phyloP scores from a whole-genome alignment of 352 stramenopile species.

The Phytopythium litorale region DNA sequence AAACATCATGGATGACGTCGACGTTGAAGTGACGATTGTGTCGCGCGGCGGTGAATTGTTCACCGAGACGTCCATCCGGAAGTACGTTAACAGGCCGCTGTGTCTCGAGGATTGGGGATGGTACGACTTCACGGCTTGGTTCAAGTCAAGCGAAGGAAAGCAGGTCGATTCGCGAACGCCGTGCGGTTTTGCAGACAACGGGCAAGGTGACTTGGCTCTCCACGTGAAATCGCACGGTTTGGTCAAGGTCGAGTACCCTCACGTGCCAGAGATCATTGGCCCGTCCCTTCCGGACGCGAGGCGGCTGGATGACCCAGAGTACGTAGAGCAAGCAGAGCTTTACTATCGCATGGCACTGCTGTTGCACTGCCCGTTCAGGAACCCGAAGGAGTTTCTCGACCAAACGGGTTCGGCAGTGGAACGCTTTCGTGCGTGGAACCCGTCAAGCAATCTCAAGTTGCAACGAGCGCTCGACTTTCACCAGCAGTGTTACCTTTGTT shows the following conservation, averaged over 20 bases:
- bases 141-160: not conserved
- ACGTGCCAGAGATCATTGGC: slow-evolving; percentile 18
- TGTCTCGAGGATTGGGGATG: slow-evolving; percentile 15
- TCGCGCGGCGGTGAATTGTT: slow-evolving; percentile 5
- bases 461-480: slow-evolving; percentile 11
- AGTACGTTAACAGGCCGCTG: slow-evolving; percentile 5
- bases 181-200: too few species aligned
- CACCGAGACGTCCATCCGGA: slow-evolving; percentile 13
- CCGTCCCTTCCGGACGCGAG: slow-evolving; percentile 13
- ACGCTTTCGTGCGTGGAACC: not conserved
- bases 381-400: slow-evolving; percentile 6
- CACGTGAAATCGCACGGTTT: slow-evolving; percentile 10
- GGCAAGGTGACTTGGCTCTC: too few species aligned
- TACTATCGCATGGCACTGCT: slow-evolving; percentile 13
- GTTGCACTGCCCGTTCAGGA: slow-evolving; percentile 12
- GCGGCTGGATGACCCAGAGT: slow-evolving; percentile 7
- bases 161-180: too few species aligned
- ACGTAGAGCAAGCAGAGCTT: slow-evolving; percentile 10
- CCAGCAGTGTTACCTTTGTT: slow-evolving; percentile 17
- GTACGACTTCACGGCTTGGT: slow-evolving; percentile 21
- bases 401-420: slow-evolving; percentile 1
- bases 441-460: not conserved
- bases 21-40: slow-evolving; percentile 15
- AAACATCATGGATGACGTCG: slow-evolving; percentile 10
- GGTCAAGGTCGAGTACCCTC: slow-evolving; percentile 6